phyloP scores from a whole-genome alignment of 768 basidiomycete genomes.

The Suillus plorans region DNA sequence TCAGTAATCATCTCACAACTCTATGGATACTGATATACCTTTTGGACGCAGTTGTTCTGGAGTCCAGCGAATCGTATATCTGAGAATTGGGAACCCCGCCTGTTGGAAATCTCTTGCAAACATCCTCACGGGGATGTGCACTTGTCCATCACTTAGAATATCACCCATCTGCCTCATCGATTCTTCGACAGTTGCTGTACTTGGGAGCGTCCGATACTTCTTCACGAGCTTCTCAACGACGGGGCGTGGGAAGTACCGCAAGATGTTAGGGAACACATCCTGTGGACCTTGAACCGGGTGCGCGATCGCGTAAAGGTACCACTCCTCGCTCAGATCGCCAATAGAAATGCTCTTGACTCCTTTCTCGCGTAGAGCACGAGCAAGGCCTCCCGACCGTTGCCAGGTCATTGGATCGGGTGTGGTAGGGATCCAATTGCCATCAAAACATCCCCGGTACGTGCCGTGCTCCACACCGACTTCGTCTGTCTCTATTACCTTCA shows the following conservation, averaged over 20 bases:
- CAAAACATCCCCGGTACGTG: slow-evolving; percentile 69
- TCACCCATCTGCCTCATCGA: slow-evolving; percentile 52
- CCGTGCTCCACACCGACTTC: slow-evolving; percentile 50
- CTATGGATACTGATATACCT: slow-evolving; percentile 35
- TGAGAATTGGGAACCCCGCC: slow-evolving; percentile 59
- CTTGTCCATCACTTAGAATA: slow-evolving; percentile 60
- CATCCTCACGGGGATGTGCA: slow-evolving; percentile 65
- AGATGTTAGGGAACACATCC: slow-evolving; percentile 59
- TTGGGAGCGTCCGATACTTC: slow-evolving; percentile 42
- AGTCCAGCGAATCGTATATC: slow-evolving; percentile 71
- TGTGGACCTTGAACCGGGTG: slow-evolving; percentile 49
- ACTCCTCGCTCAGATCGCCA: slow-evolving; percentile 75
- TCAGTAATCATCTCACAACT: neutral
- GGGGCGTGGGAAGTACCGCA: slow-evolving; percentile 56
- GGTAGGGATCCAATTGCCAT: slow-evolving; percentile 55
- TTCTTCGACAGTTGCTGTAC: slow-evolving; percentile 43
- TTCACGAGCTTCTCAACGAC: slow-evolving; percentile 46
- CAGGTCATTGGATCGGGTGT: slow-evolving; percentile 62
- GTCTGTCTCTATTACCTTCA: slow-evolving; percentile 58
- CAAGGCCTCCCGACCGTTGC: slow-evolving; percentile 64
- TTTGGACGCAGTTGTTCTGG: slow-evolving; percentile 56
- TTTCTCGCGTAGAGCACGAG: slow-evolving; percentile 48
- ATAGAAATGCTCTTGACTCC: slow-evolving; percentile 62
- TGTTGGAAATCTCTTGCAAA: slow-evolving; percentile 58
- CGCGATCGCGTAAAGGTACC: slow-evolving; percentile 75